Base-by-base conservation (phyloP, 2,329 filamentous ascomycete genomes). In the Cyanodermella asteris region DNA sequence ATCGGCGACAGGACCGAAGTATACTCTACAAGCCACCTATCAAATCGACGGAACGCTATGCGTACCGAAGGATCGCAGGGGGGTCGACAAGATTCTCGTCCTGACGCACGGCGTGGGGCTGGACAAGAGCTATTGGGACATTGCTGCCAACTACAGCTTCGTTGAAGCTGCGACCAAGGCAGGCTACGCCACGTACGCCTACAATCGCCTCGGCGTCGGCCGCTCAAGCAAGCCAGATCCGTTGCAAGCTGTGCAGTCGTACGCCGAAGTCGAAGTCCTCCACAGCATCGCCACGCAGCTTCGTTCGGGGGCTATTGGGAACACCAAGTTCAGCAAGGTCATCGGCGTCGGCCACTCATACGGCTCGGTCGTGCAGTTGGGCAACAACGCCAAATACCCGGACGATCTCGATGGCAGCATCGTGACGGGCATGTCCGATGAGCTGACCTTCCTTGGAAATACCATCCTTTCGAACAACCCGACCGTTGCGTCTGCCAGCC, bases 151-250 rank as follows among this genome's bases (percentile, higher is more conserved):
- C 20, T 50, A 52, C 37, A 45, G 39, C 33, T 53, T 51, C 28
- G 41, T 51, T 12, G 49, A 51, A 29, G 39, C 42, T n/a, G 51
- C 50, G 3, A 43, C 47, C 4, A 37, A 37, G 18, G 33, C 41
- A 16, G 44, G 44, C 28, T 50, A 49, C 34, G 44, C 46, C 3
- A 50, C 48, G 2, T 45, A 54, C 38, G 43, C 41, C 27, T 53
- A 52, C 37, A 50, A 54, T 34, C 48, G 51, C 24, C 43, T 55
- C 7, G 50, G 49, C 16, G 39, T 41, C 2, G 50, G 49, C 2
- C 29, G 29, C 6, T 51, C 47, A 13, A 37, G 40, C 22, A 46
- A 48, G 24, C 44, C 48, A 5, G 49, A 53, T 28, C 41, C 46
- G 7, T 35, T 48, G 22, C 37, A 47, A 20, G 36, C 40, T 22